Conservation (phyloP, 139 green algal genomes). For the Volvox reticuliferus region DNA sequence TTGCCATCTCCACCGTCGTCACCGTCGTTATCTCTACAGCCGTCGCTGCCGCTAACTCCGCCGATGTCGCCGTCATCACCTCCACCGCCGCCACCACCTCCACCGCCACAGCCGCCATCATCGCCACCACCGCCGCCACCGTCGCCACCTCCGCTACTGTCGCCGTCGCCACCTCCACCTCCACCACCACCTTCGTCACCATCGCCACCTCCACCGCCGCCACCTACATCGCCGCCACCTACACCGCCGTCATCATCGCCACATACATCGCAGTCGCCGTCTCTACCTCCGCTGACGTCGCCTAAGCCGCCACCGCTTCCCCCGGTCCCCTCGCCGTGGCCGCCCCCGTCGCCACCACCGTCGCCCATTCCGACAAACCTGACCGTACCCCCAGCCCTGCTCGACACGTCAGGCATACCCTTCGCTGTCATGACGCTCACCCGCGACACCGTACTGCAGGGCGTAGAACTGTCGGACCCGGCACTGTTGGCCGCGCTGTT, state of each 20-base stretch:
- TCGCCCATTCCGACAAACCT: background rate
- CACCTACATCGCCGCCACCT: background rate
- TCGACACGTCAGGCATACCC: background rate
- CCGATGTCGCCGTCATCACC: background rate
- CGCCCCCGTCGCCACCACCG: background rate
- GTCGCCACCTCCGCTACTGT: background rate
- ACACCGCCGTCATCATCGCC: background rate
- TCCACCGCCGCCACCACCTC: background rate
- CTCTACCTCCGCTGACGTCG: background rate
- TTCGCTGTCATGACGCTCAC: background rate
- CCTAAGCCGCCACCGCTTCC: background rate
- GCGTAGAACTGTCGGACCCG: conserved; percentile 16
- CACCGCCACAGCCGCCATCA: background rate
- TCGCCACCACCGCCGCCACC: background rate
- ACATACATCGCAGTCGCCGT: background rate
- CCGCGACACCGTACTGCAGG: background rate
- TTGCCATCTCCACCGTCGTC: background rate
- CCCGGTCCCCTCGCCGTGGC: background rate
- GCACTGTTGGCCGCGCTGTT: background rate
- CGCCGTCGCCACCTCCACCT: background rate
- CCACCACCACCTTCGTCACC: background rate
- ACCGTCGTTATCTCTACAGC: background rate
- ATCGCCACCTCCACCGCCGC: background rate
- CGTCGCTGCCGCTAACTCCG: background rate
- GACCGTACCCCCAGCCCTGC: background rate